These are phyloP conservation scores for Xerocomellus dryophilus DNA, from an alignment of 768 basidiomycete species.

Conservation along the genomic window DNA sequence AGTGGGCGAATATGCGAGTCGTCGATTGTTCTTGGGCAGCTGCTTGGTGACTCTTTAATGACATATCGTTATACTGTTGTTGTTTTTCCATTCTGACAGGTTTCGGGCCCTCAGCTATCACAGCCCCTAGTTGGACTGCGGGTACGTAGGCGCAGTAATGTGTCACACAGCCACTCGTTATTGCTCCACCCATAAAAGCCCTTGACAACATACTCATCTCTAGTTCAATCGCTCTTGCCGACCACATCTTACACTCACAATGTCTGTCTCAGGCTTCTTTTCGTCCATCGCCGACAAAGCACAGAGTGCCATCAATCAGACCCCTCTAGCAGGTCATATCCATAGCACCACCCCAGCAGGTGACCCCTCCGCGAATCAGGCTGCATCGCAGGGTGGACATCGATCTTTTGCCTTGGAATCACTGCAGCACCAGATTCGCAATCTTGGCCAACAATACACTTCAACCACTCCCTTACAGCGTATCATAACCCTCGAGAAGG, in stretches of 20 bases:
- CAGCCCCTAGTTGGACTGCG: constrained; percentile 7
- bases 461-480: constrained; percentile 67
- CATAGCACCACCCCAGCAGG: constrained; percentile 42
- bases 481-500: constrained; percentile 76
- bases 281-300: constrained; percentile 74
- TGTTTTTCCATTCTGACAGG: constrained; percentile 7
- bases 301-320: constrained; percentile 62
- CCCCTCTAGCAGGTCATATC: constrained; percentile 55
- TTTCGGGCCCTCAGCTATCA: constrained; percentile 1
- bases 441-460: constrained; percentile 73
- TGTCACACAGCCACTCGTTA: constrained; percentile 22
- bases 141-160: constrained; percentile 8
- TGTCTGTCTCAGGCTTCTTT: constrained; percentile 64
- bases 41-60: constrained; percentile 26
- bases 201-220: constrained; percentile 9
- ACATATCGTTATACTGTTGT: constrained; percentile 19
- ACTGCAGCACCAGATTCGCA: constrained; percentile 70
- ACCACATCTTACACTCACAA: constrained; percentile 26
- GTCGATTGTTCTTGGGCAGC: constrained; percentile 17
- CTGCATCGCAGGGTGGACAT: constrained; percentile 38
- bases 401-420: constrained; percentile 58
- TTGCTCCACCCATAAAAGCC: constrained; percentile 16
- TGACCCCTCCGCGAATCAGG: constrained; percentile 42
- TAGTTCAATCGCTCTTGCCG: not conserved
- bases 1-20: constrained; percentile 18